Base-by-base conservation (phyloP, 2,329 filamentous ascomycete genomes). In the Neonectria neomacrospora region DNA sequence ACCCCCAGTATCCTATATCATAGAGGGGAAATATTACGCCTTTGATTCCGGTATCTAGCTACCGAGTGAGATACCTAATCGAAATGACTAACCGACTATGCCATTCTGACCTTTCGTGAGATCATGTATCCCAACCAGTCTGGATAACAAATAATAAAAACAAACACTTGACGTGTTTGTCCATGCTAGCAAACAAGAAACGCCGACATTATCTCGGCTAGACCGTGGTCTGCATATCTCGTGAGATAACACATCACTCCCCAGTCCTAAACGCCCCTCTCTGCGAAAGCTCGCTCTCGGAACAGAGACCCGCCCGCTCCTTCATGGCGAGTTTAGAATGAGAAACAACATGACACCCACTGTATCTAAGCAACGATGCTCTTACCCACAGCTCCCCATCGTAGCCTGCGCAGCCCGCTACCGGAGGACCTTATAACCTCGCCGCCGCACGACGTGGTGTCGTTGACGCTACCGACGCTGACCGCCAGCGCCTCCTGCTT, bases 401-500 rank as follows among this genome's bases (percentile, higher is more conserved):
- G 79, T 66, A 88, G 82, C 62, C 83, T 79, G 64, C 82, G 80
- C 60, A 89, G 75, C 16, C 85, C 84, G 30, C 83, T 82, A 16
- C 81, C 79, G 4, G 84, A 81, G 7, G 82, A 82, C 60, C 82
- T 78, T 41, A 88, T 82, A 3, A 87, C 81, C 66, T 88, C 86
- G 32, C 80, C 77, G 7, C 86, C 83, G 65, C 86, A 87, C 5
- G 79, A 82, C 3, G 82, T 79, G 20, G 81, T 79, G 7, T 81
- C 78, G 66, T 84, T 83, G 55, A 82, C 77, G 34, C 78, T 78
- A 48, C 78, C 75, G 44, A 72, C 67, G 39, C 71, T 71, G 16
- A 79, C 79, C 10, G 77, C 78, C n/a, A 85, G 74, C 12, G 80
- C 75, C 71, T 91, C 88, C 67, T 90, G 86, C 34, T 86, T 82